Evolutionary conservation across 768 basidiomycete species (phyloP).

Genomic region (Lentinula boryana): DNA sequence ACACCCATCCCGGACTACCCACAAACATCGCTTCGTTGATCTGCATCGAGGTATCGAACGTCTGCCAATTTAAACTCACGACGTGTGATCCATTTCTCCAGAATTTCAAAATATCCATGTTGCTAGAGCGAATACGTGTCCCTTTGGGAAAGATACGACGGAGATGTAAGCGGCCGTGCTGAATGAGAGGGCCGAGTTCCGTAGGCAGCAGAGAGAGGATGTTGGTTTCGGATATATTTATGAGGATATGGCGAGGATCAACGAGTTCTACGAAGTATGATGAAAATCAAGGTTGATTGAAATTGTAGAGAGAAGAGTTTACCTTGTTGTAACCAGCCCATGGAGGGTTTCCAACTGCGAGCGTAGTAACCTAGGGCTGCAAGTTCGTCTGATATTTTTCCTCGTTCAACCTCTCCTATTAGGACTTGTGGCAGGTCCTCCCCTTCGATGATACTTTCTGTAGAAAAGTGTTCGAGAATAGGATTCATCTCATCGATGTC

Average conservation of each 20-base stretch:
- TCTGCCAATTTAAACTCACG: conserved; percentile 57
- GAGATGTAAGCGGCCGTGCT: conserved; percentile 36
- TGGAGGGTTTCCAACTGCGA: conserved; percentile 54
- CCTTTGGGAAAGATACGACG: conserved; percentile 56
- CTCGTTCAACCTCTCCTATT: conserved; percentile 1
- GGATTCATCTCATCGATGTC: conserved; percentile 11
- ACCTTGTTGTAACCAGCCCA: conserved; percentile 44
- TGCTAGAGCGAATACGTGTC: conserved; percentile 48
- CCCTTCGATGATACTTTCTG: neutral
- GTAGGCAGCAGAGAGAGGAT: conserved; percentile 33
- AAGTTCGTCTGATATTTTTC: conserved; percentile 44
- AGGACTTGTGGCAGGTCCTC: conserved; percentile 1
- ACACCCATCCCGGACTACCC: conserved; percentile 49
- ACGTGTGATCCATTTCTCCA: conserved; percentile 58
- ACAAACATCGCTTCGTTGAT: conserved; percentile 61
- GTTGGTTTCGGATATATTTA: conserved; percentile 56
- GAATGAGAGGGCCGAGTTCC: conserved; percentile 28
- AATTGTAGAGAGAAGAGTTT: neutral
- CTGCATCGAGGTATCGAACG: conserved; percentile 51
- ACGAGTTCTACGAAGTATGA: conserved; percentile 23
- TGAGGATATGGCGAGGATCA: conserved; percentile 42
- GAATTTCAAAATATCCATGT: conserved; percentile 44
- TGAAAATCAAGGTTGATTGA: neutral
- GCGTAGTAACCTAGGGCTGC: conserved; percentile 55
- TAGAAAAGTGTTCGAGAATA: neutral